Percentiles rank a stretch among this genome's conserved stretches.
phyloP scores from a whole-genome alignment of 371 early-diverging fungal genomes.

The Chytridiales sp. region DNA sequence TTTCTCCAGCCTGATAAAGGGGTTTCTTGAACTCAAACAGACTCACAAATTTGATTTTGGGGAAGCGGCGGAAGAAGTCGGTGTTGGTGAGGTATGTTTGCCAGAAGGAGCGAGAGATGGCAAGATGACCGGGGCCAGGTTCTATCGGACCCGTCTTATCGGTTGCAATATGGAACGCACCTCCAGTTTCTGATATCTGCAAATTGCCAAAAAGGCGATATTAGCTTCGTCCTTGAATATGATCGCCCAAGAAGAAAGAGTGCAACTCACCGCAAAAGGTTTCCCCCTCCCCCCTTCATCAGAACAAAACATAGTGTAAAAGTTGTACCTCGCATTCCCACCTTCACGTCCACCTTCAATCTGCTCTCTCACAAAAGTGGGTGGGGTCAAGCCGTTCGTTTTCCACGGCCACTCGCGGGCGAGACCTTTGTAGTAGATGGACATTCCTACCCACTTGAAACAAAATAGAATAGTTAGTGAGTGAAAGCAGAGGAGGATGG shows the following conservation, averaged over 20 bases:
- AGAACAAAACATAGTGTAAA: constrained; percentile 25
- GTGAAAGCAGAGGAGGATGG: too few species aligned
- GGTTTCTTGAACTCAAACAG: constrained; percentile 27
- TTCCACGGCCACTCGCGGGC: constrained; percentile 3
- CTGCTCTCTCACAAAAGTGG: background rate
- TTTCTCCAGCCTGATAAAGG: constrained; percentile 12
- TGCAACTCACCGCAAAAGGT: constrained; percentile 26
- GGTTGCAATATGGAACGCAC: constrained; percentile 21
- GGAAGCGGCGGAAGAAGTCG: constrained; percentile 13
- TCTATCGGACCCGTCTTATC: background rate
- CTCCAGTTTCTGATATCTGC: constrained; percentile 12
- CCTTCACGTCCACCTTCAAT: constrained; percentile 5
- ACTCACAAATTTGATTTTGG: constrained; percentile 19
- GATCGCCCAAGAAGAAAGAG: too few species aligned
- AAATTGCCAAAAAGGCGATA: too few species aligned
- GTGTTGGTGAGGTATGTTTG: constrained; percentile 21
- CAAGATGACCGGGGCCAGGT: constrained; percentile 23
- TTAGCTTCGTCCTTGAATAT: too few species aligned
- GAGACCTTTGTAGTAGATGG: constrained; percentile 15
- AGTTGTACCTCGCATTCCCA: constrained; percentile 4
- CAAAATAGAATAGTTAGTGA: too few species aligned
- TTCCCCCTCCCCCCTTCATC: too few species aligned
- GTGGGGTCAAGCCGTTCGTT: constrained; percentile 2
- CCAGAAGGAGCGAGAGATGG: constrained; percentile 25
- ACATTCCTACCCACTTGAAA: constrained; percentile 49